phyloP scores from a whole-genome alignment of 2,329 filamentous ascomycete genomes.

The Pestalotiopsis sp. region DNA sequence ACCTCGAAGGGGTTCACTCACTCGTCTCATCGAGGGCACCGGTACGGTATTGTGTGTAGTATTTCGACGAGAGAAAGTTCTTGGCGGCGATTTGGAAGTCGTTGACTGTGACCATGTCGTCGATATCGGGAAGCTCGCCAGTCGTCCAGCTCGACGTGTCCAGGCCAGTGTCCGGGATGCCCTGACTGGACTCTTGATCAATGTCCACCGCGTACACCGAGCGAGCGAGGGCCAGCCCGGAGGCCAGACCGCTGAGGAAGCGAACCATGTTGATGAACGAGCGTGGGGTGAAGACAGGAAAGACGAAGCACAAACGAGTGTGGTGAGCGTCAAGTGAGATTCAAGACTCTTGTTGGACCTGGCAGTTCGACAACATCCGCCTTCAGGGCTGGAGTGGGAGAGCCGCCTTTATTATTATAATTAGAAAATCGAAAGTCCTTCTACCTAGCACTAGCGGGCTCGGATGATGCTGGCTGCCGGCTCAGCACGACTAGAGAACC shows the following conservation, averaged over 20 bases:
- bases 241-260: not conserved
- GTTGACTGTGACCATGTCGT: conserved; percentile 48
- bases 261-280: not conserved
- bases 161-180: conserved; percentile 14
- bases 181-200: conserved; percentile 11
- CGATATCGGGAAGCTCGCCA: conserved; percentile 42
- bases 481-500: not conserved
- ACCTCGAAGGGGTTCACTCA: conserved; percentile 59
- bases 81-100: conserved; percentile 58
- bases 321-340: not conserved
- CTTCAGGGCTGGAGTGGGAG: not conserved
- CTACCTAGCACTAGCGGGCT: not conserved
- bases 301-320: not conserved
- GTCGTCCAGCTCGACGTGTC: conserved; percentile 17
- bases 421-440: not conserved
- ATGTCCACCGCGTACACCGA: conserved; percentile 9
- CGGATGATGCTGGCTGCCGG: not conserved
- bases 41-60: conserved; percentile 60
- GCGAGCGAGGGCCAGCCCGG: conserved; percentile 2
- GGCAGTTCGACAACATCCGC: not conserved
- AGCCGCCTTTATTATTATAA: not conserved
- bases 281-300: not conserved
- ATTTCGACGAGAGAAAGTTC: conserved; percentile 44
- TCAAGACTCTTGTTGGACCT: not conserved
- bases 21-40: conserved; percentile 59